Base-by-base conservation (phyloP, 2,329 filamentous ascomycete genomes). In the Apiospora kogelbergensis region DNA sequence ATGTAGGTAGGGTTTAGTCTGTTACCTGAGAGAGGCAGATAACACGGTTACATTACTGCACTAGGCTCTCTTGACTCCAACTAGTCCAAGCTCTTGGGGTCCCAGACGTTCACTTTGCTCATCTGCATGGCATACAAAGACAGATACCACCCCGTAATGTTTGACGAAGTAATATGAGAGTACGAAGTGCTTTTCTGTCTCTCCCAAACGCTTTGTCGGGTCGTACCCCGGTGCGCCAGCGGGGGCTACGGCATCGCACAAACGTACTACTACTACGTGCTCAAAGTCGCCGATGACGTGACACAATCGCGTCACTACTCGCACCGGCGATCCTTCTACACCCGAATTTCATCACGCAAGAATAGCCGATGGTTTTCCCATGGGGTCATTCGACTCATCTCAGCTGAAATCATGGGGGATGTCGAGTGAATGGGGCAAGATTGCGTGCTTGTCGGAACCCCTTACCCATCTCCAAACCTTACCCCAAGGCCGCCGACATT, bases 341-440 rank as follows among this genome's bases (percentile, higher is more conserved):
- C 53, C 30, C 53, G 17, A 17, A 17, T 37, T 60, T 17, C 33
- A 13, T 60, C 30, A 20, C 17, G 30, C 10, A 26, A 60, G 4
- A 37, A 30, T 13, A 60, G 53, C 5, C 4, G 20, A 6, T 37
- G 2, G 20, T n/a, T 20, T 26, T 37, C n/a, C 53, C 53, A 60
- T 37, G 53, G 26, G 20, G 53, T 37, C 33, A 4, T 10, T 20
- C 17, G 48, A 11, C 26, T 57, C 33, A 57, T 26, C 20, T 37
- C 42, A 37, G 53, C 30, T 37, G 9, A 37, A 20, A 60, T 60
- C 17, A 3, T 37, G 5, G 11, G 53, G 5, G 9, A 60, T 60
- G 53, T 60, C 53, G 53, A 60, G 53, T 60, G 30, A 60, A 60
- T 37, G 30, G 53, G 53, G 53, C 53, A n/a, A 30, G 53, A 60